Evolutionary conservation across 805 yeast genomes (phyloP).

Genomic region (Saccharomycopsis oosterbeekiorum): DNA sequence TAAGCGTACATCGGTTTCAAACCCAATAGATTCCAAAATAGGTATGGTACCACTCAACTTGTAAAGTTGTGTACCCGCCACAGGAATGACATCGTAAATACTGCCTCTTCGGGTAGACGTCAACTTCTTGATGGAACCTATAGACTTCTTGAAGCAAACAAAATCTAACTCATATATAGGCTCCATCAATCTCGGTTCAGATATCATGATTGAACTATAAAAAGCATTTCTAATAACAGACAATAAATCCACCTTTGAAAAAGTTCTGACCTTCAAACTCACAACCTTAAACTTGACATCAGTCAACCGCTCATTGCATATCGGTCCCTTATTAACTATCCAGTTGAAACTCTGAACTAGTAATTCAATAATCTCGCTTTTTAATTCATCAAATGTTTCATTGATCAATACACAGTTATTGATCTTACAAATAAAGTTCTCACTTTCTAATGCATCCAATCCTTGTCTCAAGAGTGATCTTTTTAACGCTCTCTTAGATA

Average conservation of each 20-base stretch:
- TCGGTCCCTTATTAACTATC: slow-evolving; percentile 80
- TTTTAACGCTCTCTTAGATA: not conserved
- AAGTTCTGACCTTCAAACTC: slow-evolving; percentile 42
- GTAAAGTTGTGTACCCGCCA: slow-evolving; percentile 66
- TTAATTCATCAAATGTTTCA: slow-evolving; percentile 69
- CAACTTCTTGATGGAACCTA: slow-evolving; percentile 38
- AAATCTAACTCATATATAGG: slow-evolving; percentile 61
- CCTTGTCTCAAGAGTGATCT: not conserved
- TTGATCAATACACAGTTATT: slow-evolving; percentile 48
- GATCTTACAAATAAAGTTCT: slow-evolving; percentile 57
- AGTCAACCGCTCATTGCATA: slow-evolving; percentile 76
- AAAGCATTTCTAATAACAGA: slow-evolving; percentile 82
- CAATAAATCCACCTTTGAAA: slow-evolving; percentile 48
- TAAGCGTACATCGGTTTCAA: slow-evolving; percentile 76
- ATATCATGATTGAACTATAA: slow-evolving; percentile 67
- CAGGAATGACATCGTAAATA: slow-evolving; percentile 37
- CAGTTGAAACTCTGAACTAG: slow-evolving; percentile 74
- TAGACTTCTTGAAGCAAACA: slow-evolving; percentile 41
- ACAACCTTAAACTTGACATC: slow-evolving; percentile 62
- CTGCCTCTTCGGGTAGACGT: slow-evolving; percentile 65
- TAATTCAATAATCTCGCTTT: slow-evolving; percentile 42
- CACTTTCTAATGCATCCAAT: slow-evolving; percentile 22
- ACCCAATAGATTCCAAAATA: slow-evolving; percentile 81
- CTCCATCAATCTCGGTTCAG: slow-evolving; percentile 71
- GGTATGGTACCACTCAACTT: slow-evolving; percentile 61